Evolutionary conservation across 2,329 filamentous ascomycete species (phyloP), one percentile per base, ranked within the genome.

Genomic region (Aureobasidium sp.): DNA sequence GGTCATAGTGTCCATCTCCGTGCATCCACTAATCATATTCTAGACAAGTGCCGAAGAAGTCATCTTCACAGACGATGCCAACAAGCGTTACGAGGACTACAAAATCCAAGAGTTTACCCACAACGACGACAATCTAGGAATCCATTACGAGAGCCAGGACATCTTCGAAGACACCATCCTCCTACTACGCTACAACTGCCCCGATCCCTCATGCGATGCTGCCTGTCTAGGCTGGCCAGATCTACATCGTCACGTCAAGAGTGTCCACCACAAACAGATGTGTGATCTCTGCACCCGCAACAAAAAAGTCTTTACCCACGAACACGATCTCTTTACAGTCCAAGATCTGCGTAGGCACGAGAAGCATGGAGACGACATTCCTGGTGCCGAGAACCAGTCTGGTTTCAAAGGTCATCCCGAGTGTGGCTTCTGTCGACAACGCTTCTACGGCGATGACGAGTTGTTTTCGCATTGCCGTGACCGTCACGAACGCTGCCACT

Each of bases 271-370:
- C 66, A 96, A 93, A 77, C 87, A 89, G 72, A 92, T 95, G 87
- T 95, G 85, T 75, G 91, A 96, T 73, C 80, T 96, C 11, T 97
- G 92, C 75, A 89, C 92, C 7, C 81, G 91, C 63, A 92, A 97
- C 78, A 99, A 99, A 77, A 97, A 96, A 71, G 91, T 97, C 37
- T 99, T 99, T 69, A 97, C 94, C 1, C 94, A 99, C 75, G 94
- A 99, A 75, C 94, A 99, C 72, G 90, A 95, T 65, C 81, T 99
- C 1, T 97, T 97, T 73, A 88, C 89, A 0, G 83, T 86, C 64
- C 83, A 86, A 65, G 90, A 93, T 67, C 79, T 97, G 54, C 86
- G 89, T 67, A 89, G 85, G 69, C 94, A 99, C 73, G 95, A 97
- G 82, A 89, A 85, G 65, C 86, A 88, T 65, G 94, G 94, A 62